Percentiles rank a stretch among this genome's conserved stretches.
These are phyloP conservation scores for Hordeum marinum DNA, from an alignment of 176 grass and related monocot species.

Conservation along the genomic window DNA sequence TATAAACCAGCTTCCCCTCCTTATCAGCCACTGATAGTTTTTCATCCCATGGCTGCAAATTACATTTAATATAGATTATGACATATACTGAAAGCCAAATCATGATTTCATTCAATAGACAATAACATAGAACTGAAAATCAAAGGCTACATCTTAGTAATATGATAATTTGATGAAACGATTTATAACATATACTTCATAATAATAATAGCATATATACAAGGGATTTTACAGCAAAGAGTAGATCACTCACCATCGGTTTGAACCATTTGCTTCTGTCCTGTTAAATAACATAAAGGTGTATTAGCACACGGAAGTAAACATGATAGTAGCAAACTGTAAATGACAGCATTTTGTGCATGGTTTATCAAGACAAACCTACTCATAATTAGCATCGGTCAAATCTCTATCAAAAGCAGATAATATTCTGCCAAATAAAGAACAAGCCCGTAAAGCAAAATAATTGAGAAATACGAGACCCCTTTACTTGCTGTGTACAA, in stretches of 20 bases:
- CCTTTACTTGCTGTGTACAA: neutral
- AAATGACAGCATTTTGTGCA: slow-evolving; percentile 10
- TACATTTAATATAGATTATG: slow-evolving; percentile 27
- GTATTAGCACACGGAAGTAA: slow-evolving; percentile 29
- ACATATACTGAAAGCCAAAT: neutral
- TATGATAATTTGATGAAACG: neutral
- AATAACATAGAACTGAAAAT: neutral
- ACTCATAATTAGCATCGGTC: neutral
- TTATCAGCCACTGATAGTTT: slow-evolving; percentile 40
- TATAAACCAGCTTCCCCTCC: slow-evolving; percentile 56
- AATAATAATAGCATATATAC: neutral
- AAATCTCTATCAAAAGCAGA: neutral
- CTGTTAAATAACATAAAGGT: slow-evolving; percentile 50
- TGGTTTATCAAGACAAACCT: neutral
- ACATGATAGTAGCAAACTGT: slow-evolving; percentile 12
- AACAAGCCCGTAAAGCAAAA: slow-evolving; percentile 10
- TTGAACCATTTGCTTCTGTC: slow-evolving; percentile 87
- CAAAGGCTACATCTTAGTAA: neutral
- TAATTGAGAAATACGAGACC: neutral
- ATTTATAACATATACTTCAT: neutral
- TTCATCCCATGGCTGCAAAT: slow-evolving; percentile 60
- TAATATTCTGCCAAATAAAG: neutral
- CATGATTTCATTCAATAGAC: slow-evolving; percentile 25
- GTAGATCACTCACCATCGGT: slow-evolving; percentile 55
- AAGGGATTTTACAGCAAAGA: slow-evolving; percentile 12